Percentiles rank a stretch among this genome's conserved stretches.
Evolutionary conservation across 805 yeast species (phyloP).

Genomic region (Yamadazyma sp.): DNA sequence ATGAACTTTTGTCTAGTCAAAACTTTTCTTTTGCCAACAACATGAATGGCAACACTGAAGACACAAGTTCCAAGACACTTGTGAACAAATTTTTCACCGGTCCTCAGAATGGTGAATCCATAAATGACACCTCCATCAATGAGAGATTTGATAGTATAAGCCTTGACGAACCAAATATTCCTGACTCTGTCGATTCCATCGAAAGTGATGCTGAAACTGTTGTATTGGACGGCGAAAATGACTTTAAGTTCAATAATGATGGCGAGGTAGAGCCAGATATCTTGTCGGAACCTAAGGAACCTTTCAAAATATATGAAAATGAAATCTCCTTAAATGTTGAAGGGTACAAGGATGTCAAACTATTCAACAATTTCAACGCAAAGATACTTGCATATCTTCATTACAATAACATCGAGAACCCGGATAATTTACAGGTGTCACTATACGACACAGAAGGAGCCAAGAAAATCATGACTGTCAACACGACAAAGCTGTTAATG

Average conservation of each 20-base stretch:
- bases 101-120: background rate
- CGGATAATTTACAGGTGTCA: conserved; percentile 5
- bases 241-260: conserved; percentile 5
- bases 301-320: background rate
- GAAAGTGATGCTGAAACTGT: conserved; percentile 34
- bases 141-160: conserved; percentile 11
- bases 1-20: conserved; percentile 13
- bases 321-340: conserved; percentile 1
- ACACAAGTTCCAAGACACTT: background rate
- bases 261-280: conserved; percentile 5
- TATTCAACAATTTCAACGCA: conserved; percentile 15
- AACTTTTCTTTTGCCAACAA: conserved; percentile 10
- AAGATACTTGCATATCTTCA: conserved; percentile 13
- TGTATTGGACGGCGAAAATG: conserved; percentile 19
- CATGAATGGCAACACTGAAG: background rate
- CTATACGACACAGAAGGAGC: conserved; percentile 5
- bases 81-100: conserved; percentile 10
- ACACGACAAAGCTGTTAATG: conserved; percentile 3
- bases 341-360: conserved; percentile 10
- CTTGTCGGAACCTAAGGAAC: background rate
- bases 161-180: background rate
- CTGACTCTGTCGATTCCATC: conserved; percentile 2
- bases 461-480: background rate
- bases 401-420: conserved; percentile 8
- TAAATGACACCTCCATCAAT: conserved; percentile 1